A percentile compares a stretch with the other conserved stretches of the same genome.
phyloP scores from a whole-genome alignment of 106 monocot genomes.

The Dioscorea dumetorum region DNA sequence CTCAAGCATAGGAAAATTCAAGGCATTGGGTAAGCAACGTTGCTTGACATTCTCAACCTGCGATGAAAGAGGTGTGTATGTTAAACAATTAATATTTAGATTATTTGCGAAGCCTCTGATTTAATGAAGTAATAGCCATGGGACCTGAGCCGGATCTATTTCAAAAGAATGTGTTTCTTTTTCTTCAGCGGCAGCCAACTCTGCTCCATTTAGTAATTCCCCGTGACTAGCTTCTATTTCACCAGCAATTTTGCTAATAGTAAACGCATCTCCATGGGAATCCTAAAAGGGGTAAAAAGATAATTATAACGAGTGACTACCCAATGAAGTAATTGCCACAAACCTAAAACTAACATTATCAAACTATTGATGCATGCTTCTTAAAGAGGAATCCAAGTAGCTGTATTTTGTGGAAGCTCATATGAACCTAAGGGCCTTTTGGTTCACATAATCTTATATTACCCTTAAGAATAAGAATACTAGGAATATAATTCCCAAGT shows the following conservation, averaged over 20 bases:
- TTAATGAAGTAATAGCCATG: neutral
- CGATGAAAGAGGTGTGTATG: slow-evolving; percentile 1
- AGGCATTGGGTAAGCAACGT: slow-evolving; percentile 95
- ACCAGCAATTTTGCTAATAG: slow-evolving; percentile 62
- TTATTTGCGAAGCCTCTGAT: neutral
- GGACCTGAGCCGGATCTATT: slow-evolving; percentile 82
- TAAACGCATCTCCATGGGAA: slow-evolving; percentile 54
- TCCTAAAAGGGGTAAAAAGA: slow-evolving; percentile 21
- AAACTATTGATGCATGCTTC: too few relatives aligned
- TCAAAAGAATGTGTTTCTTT: slow-evolving; percentile 99
- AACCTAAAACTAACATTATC: too few relatives aligned
- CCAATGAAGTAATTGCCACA: too few relatives aligned
- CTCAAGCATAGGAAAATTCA: slow-evolving; percentile 98
- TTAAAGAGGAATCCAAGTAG: too few relatives aligned
- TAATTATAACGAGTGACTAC: neutral
- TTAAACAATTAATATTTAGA: neutral
- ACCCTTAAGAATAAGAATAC: too few relatives aligned
- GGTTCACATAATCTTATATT: too few relatives aligned
- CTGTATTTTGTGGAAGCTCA: too few relatives aligned
- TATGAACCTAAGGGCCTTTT: too few relatives aligned
- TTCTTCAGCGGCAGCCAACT: slow-evolving; percentile 85
- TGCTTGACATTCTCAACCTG: slow-evolving; percentile 99
- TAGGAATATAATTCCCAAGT: too few relatives aligned
- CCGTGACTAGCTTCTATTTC: slow-evolving; percentile 64
- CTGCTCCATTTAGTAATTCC: slow-evolving; percentile 63